These are phyloP conservation scores for Penicillium sclerotigenum DNA, from an alignment of 2,329 filamentous ascomycete species.

Conservation along the genomic window DNA sequence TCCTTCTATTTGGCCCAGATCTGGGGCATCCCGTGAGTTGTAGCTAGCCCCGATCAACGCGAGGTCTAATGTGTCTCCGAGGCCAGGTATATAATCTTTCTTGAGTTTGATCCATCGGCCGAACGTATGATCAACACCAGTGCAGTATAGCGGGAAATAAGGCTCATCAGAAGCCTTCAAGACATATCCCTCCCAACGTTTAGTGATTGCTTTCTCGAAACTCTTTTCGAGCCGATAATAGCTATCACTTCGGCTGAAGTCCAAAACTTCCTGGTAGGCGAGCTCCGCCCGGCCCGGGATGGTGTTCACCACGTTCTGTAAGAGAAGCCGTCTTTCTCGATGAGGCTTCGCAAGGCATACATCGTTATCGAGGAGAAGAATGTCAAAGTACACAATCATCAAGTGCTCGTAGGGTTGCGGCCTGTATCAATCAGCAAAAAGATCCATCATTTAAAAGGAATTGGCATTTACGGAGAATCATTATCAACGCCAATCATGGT, in stretches of 20 bases:
- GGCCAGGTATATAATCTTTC: constrained; percentile 74
- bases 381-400: constrained; percentile 61
- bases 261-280: constrained; percentile 63
- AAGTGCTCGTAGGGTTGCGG: constrained; percentile 55
- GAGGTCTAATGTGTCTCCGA: constrained; percentile 82
- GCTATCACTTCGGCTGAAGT: constrained; percentile 58
- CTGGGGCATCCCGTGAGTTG: constrained; percentile 60
- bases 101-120: constrained; percentile 75
- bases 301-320: constrained; percentile 55
- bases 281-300: constrained; percentile 64
- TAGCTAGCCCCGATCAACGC: constrained; percentile 73
- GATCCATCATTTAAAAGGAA: too few relatives aligned
- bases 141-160: constrained; percentile 62
- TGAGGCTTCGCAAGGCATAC: constrained; percentile 49
- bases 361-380: constrained; percentile 57
- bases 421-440: constrained; percentile 27
- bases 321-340: constrained; percentile 45
- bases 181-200: constrained; percentile 73
- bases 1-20: constrained; percentile 49
- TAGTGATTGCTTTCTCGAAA: constrained; percentile 65
- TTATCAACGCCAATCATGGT: constrained; percentile 62
- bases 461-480: constrained; percentile 61
- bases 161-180: constrained; percentile 72
- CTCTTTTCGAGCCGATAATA: constrained; percentile 56
- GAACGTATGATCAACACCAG: constrained; percentile 27